Evolutionary conservation across 305 asterid species (phyloP).

Genomic region (Fraxinus paxiana): DNA sequence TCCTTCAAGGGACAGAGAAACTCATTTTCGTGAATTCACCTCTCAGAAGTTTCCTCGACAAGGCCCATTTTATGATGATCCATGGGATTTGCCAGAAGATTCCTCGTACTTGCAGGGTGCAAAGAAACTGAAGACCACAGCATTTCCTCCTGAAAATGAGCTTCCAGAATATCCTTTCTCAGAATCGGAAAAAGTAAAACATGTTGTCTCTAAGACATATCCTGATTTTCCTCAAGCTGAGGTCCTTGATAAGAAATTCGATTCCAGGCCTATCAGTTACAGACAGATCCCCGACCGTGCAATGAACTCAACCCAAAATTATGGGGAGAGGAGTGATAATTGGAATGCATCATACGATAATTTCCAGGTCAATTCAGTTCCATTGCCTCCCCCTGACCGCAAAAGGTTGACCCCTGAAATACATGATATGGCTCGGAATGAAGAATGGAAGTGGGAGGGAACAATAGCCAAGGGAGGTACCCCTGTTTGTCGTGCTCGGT

Average conservation of each 20-base stretch:
- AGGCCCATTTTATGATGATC: conserved; percentile 57
- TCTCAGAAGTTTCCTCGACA: conserved; percentile 45
- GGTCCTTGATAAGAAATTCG: conserved; percentile 42
- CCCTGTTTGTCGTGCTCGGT: conserved; percentile 81
- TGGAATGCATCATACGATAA: conserved; percentile 50
- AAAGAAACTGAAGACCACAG: conserved; percentile 53
- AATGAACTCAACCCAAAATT: conserved; percentile 34
- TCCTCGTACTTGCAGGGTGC: conserved; percentile 51
- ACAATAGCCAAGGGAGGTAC: conserved; percentile 83
- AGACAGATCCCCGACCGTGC: conserved; percentile 41
- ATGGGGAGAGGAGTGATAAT: conserved; percentile 42
- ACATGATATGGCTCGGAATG: conserved; percentile 45
- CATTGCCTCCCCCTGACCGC: conserved; percentile 38
- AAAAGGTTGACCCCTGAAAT: conserved; percentile 48
- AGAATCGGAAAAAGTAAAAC: conserved; percentile 54
- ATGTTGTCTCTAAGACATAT: conserved; percentile 29
- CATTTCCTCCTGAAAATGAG: conserved; percentile 53
- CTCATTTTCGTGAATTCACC: conserved; percentile 52
- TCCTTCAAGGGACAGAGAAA: conserved; percentile 45
- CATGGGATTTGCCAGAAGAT: conserved; percentile 94
- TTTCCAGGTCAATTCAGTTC: conserved; percentile 40
- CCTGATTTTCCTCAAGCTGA: conserved; percentile 39
- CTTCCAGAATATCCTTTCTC: conserved; percentile 76
- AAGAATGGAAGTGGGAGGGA: conserved; percentile 97
- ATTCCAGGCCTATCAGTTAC: conserved; percentile 50